Percentiles rank a stretch among this genome's conserved stretches.
phyloP scores from a whole-genome alignment of 108 stramenopile genomes.

The Phaeodactylum tricornutum region DNA sequence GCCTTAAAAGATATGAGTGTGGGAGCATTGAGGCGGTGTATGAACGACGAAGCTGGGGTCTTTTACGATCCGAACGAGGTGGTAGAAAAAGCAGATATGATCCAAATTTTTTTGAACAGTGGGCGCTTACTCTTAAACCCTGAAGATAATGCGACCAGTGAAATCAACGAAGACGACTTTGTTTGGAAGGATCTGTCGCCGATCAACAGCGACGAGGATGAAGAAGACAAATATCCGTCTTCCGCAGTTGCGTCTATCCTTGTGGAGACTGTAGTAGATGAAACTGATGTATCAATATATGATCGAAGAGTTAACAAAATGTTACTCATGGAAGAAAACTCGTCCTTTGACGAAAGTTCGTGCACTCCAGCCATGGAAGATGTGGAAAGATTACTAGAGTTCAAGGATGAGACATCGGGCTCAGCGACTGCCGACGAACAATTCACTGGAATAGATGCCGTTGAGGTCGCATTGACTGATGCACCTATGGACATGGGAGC shows the following conservation, averaged over 20 bases:
- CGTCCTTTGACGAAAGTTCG: neutral
- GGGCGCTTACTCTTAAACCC: conserved; percentile 27
- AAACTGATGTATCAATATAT: conserved; percentile 9
- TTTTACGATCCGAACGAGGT: conserved; percentile 47
- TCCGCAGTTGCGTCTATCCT: neutral
- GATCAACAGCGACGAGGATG: neutral
- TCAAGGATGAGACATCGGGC: no score
- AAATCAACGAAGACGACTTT: neutral
- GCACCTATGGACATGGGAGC: no score
- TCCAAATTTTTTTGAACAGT: conserved; percentile 39
- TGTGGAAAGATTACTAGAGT: no score
- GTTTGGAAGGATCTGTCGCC: neutral
- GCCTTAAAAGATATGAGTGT: conserved; percentile 26
- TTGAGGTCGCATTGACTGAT: no score
- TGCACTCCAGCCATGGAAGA: no score
- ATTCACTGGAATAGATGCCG: no score
- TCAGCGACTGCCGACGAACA: no score
- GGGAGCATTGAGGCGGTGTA: conserved; percentile 22
- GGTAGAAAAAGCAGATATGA: conserved; percentile 62
- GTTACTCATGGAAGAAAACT: conserved; percentile 5
- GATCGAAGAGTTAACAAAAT: no score
- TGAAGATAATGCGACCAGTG: conserved; percentile 11
- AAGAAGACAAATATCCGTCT: neutral
- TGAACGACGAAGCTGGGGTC: conserved; percentile 46
- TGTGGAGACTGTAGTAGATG: conserved; percentile 15